Evolutionary conservation across 2,329 filamentous ascomycete genomes (phyloP).

Genomic region (Monilinia vaccinii-corymbosi): DNA sequence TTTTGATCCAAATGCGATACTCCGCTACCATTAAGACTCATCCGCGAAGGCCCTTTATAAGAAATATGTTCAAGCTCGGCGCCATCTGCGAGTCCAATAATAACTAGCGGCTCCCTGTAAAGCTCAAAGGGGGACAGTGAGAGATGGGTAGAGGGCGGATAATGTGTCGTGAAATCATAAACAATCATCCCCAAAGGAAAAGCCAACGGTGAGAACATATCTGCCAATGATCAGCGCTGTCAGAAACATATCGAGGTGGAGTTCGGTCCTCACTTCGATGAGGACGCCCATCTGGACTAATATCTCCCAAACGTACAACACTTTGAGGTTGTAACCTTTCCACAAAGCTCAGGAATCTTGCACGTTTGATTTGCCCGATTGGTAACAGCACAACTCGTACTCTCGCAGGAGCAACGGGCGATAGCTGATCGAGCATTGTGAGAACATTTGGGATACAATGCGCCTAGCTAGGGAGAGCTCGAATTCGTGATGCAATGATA

Average conservation of each 20-base stretch:
- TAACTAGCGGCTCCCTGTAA: slow-evolving; percentile 72
- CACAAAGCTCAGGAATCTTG: slow-evolving; percentile 71
- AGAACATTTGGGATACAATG: slow-evolving; percentile 36
- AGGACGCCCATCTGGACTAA: slow-evolving; percentile 74
- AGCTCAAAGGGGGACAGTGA: slow-evolving; percentile 82
- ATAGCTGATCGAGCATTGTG: slow-evolving; percentile 83
- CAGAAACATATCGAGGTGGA: neutral
- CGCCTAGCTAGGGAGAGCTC: slow-evolving; percentile 17
- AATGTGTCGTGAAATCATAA: slow-evolving; percentile 76
- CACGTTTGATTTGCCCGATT: slow-evolving; percentile 74
- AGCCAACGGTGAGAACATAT: slow-evolving; percentile 86
- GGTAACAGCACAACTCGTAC: slow-evolving; percentile 82
- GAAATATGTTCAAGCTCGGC: slow-evolving; percentile 50
- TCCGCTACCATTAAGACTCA: slow-evolving; percentile 42
- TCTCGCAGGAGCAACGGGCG: slow-evolving; percentile 84
- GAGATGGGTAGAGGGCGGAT: slow-evolving; percentile 70
- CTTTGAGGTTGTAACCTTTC: slow-evolving; percentile 69
- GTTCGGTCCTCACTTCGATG: slow-evolving; percentile 65
- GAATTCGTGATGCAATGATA: neutral
- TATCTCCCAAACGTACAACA: slow-evolving; percentile 75
- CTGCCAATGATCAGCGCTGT: slow-evolving; percentile 38
- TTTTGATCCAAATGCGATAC: slow-evolving; percentile 44
- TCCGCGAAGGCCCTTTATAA: slow-evolving; percentile 47
- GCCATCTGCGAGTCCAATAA: slow-evolving; percentile 81
- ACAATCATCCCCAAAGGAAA: slow-evolving; percentile 81